A percentile compares a stretch with the other conserved stretches of the same genome.
phyloP scores from a whole-genome alignment of 495 filamentous ascomycete species.

The Tricharina praecox region DNA sequence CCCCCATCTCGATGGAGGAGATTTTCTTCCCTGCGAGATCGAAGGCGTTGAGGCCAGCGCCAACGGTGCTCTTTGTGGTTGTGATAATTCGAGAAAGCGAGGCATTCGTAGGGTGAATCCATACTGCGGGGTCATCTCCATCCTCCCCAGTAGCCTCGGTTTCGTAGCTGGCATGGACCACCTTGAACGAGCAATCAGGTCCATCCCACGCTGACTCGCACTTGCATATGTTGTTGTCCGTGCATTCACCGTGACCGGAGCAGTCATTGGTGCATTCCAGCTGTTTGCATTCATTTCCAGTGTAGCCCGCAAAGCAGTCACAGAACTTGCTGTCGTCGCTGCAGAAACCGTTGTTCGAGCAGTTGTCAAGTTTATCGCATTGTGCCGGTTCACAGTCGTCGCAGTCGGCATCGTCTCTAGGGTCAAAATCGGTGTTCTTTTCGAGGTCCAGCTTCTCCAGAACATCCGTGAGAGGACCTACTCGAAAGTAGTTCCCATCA shows the following conservation, averaged over 20 bases:
- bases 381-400: no score
- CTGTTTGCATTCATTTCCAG: neutral
- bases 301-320: neutral
- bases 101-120: conserved; percentile 24
- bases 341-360: neutral
- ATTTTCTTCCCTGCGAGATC: conserved; percentile 27
- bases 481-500: no score
- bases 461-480: no score
- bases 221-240: conserved; percentile 8
- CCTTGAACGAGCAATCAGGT: conserved; percentile 26
- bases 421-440: no score
- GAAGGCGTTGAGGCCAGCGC: conserved; percentile 27
- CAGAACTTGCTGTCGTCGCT: neutral
- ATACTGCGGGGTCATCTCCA: conserved; percentile 29
- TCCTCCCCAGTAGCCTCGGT: conserved; percentile 27
- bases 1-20: conserved; percentile 19
- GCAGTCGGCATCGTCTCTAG: no score
- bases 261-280: neutral
- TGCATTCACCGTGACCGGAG: neutral
- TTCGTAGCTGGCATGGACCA: conserved; percentile 23
- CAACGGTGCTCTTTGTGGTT: conserved; percentile 25
- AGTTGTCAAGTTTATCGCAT: no score
- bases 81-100: conserved; percentile 26
- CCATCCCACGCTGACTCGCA: conserved; percentile 26
- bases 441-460: no score